These are phyloP conservation scores for Neopestalotiopsis rosae DNA, from an alignment of 2,329 filamentous ascomycete species.

Conservation along the genomic window DNA sequence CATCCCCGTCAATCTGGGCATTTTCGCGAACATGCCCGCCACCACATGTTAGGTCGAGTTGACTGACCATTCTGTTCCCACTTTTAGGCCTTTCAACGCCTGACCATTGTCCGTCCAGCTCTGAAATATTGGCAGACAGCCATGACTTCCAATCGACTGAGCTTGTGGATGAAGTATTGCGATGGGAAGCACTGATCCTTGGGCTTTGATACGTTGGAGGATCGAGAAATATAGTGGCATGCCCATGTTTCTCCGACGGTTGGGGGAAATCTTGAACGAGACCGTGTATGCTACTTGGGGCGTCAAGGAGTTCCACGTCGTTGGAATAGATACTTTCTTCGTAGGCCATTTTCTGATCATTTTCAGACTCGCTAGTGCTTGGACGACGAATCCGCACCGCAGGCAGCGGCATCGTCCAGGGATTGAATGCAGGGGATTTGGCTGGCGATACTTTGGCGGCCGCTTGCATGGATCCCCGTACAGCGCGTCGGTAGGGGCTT, in stretches of 20 bases:
- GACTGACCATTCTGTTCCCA: slow-evolving; percentile 21
- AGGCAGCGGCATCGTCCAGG: slow-evolving; percentile 47
- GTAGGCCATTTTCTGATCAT: slow-evolving; percentile 43
- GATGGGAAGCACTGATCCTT: slow-evolving; percentile 30
- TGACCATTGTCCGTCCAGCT: slow-evolving; percentile 44
- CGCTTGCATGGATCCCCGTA: slow-evolving; percentile 52
- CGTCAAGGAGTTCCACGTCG: slow-evolving; percentile 25
- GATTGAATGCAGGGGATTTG: slow-evolving; percentile 37
- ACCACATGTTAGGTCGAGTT: slow-evolving; percentile 27
- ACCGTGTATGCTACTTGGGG: slow-evolving; percentile 20
- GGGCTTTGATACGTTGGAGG: slow-evolving; percentile 33
- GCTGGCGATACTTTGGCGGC: slow-evolving; percentile 33
- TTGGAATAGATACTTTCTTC: slow-evolving; percentile 58
- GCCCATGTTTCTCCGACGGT: slow-evolving; percentile 32
- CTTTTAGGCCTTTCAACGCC: slow-evolving; percentile 15
- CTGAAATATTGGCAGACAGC: slow-evolving; percentile 57
- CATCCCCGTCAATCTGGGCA: slow-evolving; percentile 52
- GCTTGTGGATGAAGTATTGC: slow-evolving; percentile 37
- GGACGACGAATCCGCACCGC: slow-evolving; percentile 46
- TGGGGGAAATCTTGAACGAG: slow-evolving; percentile 24
- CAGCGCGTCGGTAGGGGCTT: slow-evolving; percentile 60
- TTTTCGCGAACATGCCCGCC: slow-evolving; percentile 53
- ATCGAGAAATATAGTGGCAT: slow-evolving; percentile 41
- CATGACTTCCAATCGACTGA: slow-evolving; percentile 59
- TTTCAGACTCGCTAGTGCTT: slow-evolving; percentile 46